Conservation (phyloP, 352 stramenopile species). For the Globisporangium viniferum region DNA sequence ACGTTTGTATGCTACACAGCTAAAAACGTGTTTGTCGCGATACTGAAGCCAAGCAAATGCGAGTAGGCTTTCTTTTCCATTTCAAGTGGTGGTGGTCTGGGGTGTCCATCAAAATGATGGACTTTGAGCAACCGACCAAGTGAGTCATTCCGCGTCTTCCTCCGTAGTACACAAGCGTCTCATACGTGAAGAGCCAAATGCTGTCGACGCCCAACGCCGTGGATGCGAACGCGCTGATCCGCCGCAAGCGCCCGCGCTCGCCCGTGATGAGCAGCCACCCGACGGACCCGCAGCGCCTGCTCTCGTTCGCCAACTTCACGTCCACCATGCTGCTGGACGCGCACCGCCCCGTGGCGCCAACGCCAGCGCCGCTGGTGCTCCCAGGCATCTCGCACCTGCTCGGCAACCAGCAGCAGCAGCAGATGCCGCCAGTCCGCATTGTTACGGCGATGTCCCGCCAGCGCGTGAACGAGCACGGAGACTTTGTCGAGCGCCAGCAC, state of each 20-base stretch:
- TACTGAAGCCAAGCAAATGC: background rate
- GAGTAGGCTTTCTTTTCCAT: no score
- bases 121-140: background rate
- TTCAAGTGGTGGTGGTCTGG: background rate
- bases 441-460: conserved; percentile 15
- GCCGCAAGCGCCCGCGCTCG: conserved; percentile 43
- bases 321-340: background rate
- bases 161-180: background rate
- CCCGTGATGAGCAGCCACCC: conserved; percentile 14
- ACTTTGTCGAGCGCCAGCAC: conserved; percentile 9
- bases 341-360: background rate
- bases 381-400: conserved; percentile 43
- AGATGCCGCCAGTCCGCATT: conserved; percentile 11
- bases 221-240: conserved; percentile 30
- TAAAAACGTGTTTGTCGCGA: conserved; percentile 18
- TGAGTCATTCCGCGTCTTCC: conserved; percentile 33
- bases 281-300: conserved; percentile 7
- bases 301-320: conserved; percentile 18
- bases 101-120: background rate
- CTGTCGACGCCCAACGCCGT: conserved; percentile 9
- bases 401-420: conserved; percentile 17
- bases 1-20: conserved; percentile 26
- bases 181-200: background rate
- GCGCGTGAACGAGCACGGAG: conserved; percentile 9
- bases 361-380: conserved; percentile 23